Percentiles rank a stretch among this genome's conserved stretches.
Evolutionary conservation across 352 stramenopile genomes (phyloP).

Genomic region (Phytophthora quininea): DNA sequence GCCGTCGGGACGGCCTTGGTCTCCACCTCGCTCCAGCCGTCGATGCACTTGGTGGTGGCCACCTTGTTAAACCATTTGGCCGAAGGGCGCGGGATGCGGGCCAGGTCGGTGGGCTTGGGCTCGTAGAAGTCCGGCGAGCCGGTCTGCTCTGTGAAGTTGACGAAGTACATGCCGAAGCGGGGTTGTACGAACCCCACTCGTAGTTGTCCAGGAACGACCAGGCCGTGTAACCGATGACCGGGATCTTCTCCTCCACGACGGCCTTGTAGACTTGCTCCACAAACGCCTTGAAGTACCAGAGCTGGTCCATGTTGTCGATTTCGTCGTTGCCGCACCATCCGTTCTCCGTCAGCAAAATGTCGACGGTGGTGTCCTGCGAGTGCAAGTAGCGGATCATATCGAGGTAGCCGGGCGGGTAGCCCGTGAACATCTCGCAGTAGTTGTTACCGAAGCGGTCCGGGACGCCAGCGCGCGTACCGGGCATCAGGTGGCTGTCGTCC

Average conservation of each 20-base stretch:
- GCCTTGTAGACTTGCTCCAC: conserved; percentile 49
- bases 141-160: conserved; percentile 52
- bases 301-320: conserved; percentile 51
- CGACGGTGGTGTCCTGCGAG: conserved; percentile 37
- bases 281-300: conserved; percentile 52
- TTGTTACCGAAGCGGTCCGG: conserved; percentile 38
- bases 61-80: conserved; percentile 49
- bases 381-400: conserved; percentile 48
- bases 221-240: conserved; percentile 36
- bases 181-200: conserved; percentile 51
- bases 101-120: conserved; percentile 36
- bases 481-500: conserved; percentile 54
- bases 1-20: conserved; percentile 13
- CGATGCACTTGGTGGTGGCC: conserved; percentile 38
- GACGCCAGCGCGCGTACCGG: conserved; percentile 53
- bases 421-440: conserved; percentile 49
- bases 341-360: conserved; percentile 54
- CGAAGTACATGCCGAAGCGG: conserved; percentile 73
- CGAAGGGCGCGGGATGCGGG: conserved; percentile 42
- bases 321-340: conserved; percentile 49
- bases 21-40: conserved; percentile 29
- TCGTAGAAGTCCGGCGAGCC: conserved; percentile 33
- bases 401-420: conserved; percentile 49
- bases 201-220: conserved; percentile 53
- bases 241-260: conserved; percentile 41